Conservation (phyloP, 2,329 filamentous ascomycete genomes). For the Xylaria sp. region DNA sequence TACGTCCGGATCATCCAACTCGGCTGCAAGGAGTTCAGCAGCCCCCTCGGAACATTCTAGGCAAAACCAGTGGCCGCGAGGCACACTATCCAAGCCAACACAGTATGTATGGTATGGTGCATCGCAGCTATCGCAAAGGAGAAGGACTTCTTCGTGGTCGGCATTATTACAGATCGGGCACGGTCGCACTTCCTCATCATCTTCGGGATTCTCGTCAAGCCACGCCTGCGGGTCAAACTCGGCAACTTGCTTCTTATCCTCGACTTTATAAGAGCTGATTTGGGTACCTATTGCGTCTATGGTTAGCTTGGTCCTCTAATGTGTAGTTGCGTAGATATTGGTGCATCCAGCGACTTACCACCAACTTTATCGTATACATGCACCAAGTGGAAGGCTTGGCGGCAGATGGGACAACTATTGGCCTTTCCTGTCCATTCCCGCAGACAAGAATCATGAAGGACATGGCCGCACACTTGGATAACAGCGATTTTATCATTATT, state of each 20-base stretch:
- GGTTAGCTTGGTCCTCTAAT: conserved; percentile 26
- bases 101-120: conserved; percentile 92
- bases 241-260: conserved; percentile 88
- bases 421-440: conserved; percentile 95
- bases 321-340: conserved; percentile 21
- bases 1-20: conserved; percentile 50
- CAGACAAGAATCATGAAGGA: conserved; percentile 91
- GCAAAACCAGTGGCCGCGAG: conserved; percentile 88
- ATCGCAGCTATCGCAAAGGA: conserved; percentile 93
- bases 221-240: conserved; percentile 84
- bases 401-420: conserved; percentile 98
- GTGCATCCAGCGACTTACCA: conserved; percentile 67
- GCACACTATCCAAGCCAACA: conserved; percentile 81
- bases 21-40: conserved; percentile 60
- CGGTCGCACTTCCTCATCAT: conserved; percentile 75
- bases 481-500: conserved; percentile 64
- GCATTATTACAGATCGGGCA: conserved; percentile 86
- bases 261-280: conserved; percentile 71
- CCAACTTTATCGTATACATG: conserved; percentile 83
- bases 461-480: conserved; percentile 84
- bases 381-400: conserved; percentile 89
- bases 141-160: conserved; percentile 84
- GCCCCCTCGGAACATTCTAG: conserved; percentile 71
- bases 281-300: conserved; percentile 63
- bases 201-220: conserved; percentile 78